phyloP scores from a whole-genome alignment of 2,329 filamentous ascomycete genomes.

The Periconia digitata region DNA sequence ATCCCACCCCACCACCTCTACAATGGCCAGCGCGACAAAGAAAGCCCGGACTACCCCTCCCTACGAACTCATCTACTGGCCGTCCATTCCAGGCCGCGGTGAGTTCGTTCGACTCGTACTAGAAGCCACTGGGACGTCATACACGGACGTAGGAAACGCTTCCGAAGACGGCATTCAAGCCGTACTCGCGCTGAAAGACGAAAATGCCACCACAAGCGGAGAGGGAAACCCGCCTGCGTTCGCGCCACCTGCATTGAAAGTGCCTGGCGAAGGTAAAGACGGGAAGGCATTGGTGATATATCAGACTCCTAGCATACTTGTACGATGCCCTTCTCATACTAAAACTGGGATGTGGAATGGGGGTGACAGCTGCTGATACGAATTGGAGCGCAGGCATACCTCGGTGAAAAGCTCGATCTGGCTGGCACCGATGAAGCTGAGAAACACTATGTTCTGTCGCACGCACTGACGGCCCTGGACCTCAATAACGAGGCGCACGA shows the following conservation, averaged over 20 bases:
- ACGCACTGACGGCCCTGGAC: conserved; percentile 71
- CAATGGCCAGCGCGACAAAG: conserved; percentile 1
- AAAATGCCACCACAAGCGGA: conserved; percentile 52
- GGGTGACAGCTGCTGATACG: background rate
- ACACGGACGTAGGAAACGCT: conserved; percentile 62
- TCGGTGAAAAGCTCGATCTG: conserved; percentile 63
- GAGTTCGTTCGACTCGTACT: conserved; percentile 73
- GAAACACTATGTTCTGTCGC: conserved; percentile 61
- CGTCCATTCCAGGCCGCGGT: conserved; percentile 69
- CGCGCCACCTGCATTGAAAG: conserved; percentile 66
- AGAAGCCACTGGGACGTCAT: conserved; percentile 66
- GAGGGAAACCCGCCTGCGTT: conserved; percentile 64
- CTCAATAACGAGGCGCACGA: conserved; percentile 73
- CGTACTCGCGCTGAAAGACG: conserved; percentile 53
- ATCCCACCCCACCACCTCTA: background rate
- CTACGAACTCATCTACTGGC: conserved; percentile 73
- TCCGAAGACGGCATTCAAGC: conserved; percentile 53
- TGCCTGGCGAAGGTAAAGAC: conserved; percentile 52
- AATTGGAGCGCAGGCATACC: conserved; percentile 53
- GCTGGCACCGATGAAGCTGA: conserved; percentile 52
- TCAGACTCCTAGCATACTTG: conserved; percentile 73
- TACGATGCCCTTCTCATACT: background rate
- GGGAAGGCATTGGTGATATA: conserved; percentile 61
- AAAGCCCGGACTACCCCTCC: conserved; percentile 32
- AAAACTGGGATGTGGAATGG: background rate